These are phyloP conservation scores for Adiantum capillusveneris DNA, from an alignment of 75 land plant species.

Conservation along the genomic window DNA sequence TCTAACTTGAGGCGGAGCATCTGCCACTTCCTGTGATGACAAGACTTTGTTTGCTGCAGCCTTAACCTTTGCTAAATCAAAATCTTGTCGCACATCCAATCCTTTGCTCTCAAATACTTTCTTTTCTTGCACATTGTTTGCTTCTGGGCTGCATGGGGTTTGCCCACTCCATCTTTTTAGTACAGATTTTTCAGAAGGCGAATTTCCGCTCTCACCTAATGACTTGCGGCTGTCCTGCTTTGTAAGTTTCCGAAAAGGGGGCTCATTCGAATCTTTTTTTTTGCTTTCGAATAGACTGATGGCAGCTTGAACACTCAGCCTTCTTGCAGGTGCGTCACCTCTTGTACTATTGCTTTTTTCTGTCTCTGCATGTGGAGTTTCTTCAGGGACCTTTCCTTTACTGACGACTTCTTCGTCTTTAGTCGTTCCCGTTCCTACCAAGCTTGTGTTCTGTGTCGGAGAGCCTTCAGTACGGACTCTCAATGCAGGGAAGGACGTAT, in stretches of 20 bases:
- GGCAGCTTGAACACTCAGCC: slow-evolving; percentile 78
- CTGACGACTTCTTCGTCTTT: background rate
- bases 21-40: no score
- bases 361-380: background rate
- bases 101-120: background rate
- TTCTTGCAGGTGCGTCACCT: slow-evolving; percentile 29
- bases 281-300: slow-evolving; percentile 81
- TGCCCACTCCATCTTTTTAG: slow-evolving; percentile 69
- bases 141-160: slow-evolving; percentile 27
- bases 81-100: background rate
- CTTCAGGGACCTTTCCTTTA: background rate
- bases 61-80: no score
- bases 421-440: background rate
- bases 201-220: slow-evolving; percentile 44
- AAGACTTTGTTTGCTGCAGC: no score
- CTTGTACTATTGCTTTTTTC: background rate
- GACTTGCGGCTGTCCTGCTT: slow-evolving; percentile 40
- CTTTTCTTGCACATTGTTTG: background rate
- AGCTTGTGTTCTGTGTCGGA: background rate
- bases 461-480: background rate
- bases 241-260: slow-evolving; percentile 19
- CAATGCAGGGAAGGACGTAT: background rate
- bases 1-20: background rate
- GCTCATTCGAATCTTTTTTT: slow-evolving; percentile 45
- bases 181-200: slow-evolving; percentile 48